These are phyloP conservation scores for Naganishia vaughanmartiniae DNA, from an alignment of 768 basidiomycete species.

Conservation along the genomic window DNA sequence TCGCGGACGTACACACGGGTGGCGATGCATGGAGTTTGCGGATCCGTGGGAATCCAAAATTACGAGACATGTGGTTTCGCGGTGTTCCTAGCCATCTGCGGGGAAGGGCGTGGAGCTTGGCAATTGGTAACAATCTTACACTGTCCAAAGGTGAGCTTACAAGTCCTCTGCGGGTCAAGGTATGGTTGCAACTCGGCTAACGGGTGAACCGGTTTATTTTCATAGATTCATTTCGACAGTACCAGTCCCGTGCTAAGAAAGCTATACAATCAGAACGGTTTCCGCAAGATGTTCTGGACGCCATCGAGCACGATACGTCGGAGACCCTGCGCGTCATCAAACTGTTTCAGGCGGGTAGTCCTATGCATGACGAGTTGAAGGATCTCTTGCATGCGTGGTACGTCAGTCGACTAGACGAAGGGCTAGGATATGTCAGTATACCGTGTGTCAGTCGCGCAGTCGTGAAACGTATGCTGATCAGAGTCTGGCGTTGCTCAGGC, in stretches of 20 bases:
- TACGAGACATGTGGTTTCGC: constrained; percentile 47
- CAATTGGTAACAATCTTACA: constrained; percentile 48
- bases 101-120: constrained; percentile 46
- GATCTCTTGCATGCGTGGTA: constrained; percentile 49
- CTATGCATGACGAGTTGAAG: constrained; percentile 45
- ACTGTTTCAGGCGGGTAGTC: constrained; percentile 41
- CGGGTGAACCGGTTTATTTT: background rate
- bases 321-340: constrained; percentile 40
- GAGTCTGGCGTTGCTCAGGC: constrained; percentile 32
- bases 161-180: too few relatives aligned
- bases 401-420: constrained; percentile 48
- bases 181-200: background rate
- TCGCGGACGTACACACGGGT: background rate
- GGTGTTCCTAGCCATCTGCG: constrained; percentile 48
- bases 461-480: background rate
- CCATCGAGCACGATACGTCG: constrained; percentile 43
- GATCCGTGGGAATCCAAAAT: constrained; percentile 35
- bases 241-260: constrained; percentile 38
- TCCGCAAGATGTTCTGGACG: constrained; percentile 39
- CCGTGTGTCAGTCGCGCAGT: background rate
- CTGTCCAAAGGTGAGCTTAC: constrained; percentile 40
- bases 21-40: constrained; percentile 36
- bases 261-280: constrained; percentile 43
- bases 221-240: constrained; percentile 44
- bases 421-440: constrained; percentile 48